Evolutionary conservation across 129 eudicot genomes (phyloP).

Genomic region (sunflower (Helianthus annuus)): DNA sequence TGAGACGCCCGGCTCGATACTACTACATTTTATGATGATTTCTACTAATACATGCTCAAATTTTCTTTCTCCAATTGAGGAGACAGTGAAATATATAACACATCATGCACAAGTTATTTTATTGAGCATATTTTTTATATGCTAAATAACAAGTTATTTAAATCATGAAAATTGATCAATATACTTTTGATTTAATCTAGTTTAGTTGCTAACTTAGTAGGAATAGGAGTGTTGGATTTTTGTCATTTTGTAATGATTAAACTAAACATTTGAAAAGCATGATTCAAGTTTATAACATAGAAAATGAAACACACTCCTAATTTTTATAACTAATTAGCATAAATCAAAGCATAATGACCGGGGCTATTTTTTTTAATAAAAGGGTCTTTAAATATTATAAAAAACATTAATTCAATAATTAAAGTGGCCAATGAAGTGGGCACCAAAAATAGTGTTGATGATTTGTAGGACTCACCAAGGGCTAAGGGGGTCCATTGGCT

Average conservation of each 20-base stretch:
- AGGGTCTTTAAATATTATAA: not conserved
- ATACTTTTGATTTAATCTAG: not conserved
- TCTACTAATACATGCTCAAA: not conserved
- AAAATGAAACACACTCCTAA: not conserved
- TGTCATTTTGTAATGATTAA: not conserved
- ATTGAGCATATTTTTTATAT: not conserved
- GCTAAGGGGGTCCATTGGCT: conserved; percentile 31
- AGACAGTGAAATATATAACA: not conserved
- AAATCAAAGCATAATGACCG: not conserved
- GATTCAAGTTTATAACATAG: not conserved
- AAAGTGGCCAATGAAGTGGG: conserved; percentile 23
- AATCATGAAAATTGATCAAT: too few relatives aligned
- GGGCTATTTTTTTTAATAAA: not conserved
- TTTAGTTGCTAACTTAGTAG: not conserved
- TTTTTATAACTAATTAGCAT: not conserved
- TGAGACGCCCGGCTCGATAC: too few relatives aligned
- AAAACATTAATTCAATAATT: conserved; percentile 10
- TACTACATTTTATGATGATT: not conserved
- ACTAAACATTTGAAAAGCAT: not conserved
- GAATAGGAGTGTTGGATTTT: not conserved
- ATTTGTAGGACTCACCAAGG: conserved; percentile 36
- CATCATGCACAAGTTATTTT: not conserved
- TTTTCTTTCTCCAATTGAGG: not conserved
- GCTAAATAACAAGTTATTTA: not conserved
- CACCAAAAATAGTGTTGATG: conserved; percentile 28